phyloP scores from a whole-genome alignment of 257 asterid genomes.

The Cordia subcordata region DNA sequence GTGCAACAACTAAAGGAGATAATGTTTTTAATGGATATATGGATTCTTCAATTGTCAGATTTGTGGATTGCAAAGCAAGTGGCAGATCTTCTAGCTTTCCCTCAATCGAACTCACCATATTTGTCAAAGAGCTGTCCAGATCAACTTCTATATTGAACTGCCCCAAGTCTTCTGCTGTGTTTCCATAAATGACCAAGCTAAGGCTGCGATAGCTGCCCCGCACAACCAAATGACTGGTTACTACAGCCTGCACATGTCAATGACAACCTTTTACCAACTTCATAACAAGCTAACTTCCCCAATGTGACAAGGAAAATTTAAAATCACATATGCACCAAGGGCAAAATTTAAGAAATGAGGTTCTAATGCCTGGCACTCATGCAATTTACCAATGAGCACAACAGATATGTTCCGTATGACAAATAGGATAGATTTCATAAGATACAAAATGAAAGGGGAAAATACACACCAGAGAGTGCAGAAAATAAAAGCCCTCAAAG shows the following conservation, averaged over 20 bases:
- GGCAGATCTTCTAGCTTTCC: slow-evolving; percentile 96
- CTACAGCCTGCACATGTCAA: slow-evolving; percentile 59
- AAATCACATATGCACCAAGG: background rate
- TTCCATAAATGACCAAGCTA: slow-evolving; percentile 94
- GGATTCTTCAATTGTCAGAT: slow-evolving; percentile 59
- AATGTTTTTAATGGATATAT: slow-evolving; percentile 52
- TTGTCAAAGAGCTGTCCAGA: slow-evolving; percentile 74
- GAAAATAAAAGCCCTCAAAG: background rate
- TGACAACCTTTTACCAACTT: slow-evolving; percentile 15
- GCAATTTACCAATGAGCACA: background rate
- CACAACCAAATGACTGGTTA: slow-evolving; percentile 89
- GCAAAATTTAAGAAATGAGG: background rate
- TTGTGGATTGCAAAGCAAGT: slow-evolving; percentile 68
- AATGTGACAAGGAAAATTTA: background rate
- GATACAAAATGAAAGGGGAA: background rate
- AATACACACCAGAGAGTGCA: background rate
- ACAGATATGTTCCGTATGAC: background rate
- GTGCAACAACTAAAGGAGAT: slow-evolving; percentile 36
- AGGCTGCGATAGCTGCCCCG: slow-evolving; percentile 98
- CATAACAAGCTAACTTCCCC: background rate
- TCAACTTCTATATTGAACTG: slow-evolving; percentile 94
- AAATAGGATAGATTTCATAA: background rate
- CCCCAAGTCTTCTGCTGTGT: slow-evolving; percentile 91
- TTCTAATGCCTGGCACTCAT: background rate
- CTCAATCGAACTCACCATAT: slow-evolving; percentile 61